Evolutionary conservation across 768 basidiomycete species (phyloP), one percentile per base, ranked within the genome.

Genomic region (Leucocoprinus birnbaumii): DNA sequence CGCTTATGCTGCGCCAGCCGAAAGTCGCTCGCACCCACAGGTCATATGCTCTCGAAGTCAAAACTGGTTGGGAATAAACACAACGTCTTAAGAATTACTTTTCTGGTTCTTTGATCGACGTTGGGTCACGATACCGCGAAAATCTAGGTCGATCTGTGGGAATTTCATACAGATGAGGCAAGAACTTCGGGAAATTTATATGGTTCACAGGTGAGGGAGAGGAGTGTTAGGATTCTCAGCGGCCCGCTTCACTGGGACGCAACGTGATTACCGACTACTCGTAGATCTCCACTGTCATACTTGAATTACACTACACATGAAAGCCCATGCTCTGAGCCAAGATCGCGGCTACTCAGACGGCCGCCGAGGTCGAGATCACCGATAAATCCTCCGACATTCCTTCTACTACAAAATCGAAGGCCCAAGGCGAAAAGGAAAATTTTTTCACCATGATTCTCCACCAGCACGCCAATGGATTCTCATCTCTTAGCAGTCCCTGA

Each of bases 171-270:
- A 11, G 35, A 53, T 45, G 31, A 22, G 43, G 52, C 27, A 53
- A 45, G 11, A 38, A 25, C 21, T 38, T 53, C 52, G 35, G 52
- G 52, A 22, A 46, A 53, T 37, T 22, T 21, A 22, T 53, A 14
- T n/a, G 19, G 21, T 5, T 3, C n/a, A 16, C 9, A n/a, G n/a
- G n/a, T n/a, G n/a, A n/a, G n/a, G n/a, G 38, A 38, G 38, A 6
- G 9, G 38, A 16, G 9, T 16, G 31, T 31, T 31, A n/a, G 31
- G 5, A 31, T 31, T 11, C 31, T 31, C 6, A 31, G 5, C 31
- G 31, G 31, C 6, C 31, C 31, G 31, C 11, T 11, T 5, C 6
- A 5, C 31, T 31, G 31, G 5, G 31, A 11, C 11, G 11, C 31
- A 31, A 31, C 11, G 11, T 31, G 5, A 31, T 31, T 5, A 31